phyloP scores from a whole-genome alignment of 2,329 filamentous ascomycete species.

The Phialophora verrucosa region DNA sequence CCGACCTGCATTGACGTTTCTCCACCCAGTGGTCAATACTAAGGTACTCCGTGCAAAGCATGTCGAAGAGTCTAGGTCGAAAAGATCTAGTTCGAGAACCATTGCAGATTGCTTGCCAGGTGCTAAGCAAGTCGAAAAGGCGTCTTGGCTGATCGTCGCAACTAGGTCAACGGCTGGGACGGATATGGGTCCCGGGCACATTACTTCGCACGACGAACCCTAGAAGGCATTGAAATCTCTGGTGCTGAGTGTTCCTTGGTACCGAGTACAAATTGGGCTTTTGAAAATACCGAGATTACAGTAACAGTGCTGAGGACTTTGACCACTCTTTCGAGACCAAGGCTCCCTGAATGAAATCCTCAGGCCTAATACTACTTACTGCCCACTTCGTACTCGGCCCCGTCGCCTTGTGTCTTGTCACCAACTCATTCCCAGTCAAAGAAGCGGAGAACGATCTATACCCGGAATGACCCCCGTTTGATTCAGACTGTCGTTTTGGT shows the following conservation, averaged over 20 bases:
- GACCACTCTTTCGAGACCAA: slow-evolving; percentile 18
- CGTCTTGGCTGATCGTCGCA: slow-evolving; percentile 16
- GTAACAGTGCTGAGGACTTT: slow-evolving; percentile 13
- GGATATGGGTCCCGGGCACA: slow-evolving; percentile 17
- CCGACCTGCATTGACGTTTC: too few species aligned
- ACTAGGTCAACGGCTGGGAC: slow-evolving; percentile 19
- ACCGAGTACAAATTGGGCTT: background rate
- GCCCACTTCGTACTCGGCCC: slow-evolving; percentile 17
- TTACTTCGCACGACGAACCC: slow-evolving; percentile 15
- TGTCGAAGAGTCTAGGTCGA: slow-evolving; percentile 10
- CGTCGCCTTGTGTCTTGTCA: slow-evolving; percentile 17
- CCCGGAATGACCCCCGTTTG: slow-evolving; percentile 16
- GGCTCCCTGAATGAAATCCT: slow-evolving; percentile 9
- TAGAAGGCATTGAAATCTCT: slow-evolving; percentile 13
- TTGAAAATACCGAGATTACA: slow-evolving; percentile 12
- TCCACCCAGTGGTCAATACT: slow-evolving; percentile 6
- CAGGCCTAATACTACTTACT: slow-evolving; percentile 11
- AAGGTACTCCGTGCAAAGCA: slow-evolving; percentile 3
- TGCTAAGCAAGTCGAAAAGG: slow-evolving; percentile 13
- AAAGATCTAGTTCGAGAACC: slow-evolving; percentile 16
- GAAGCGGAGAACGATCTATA: slow-evolving; percentile 19
- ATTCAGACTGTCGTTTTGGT: slow-evolving; percentile 17
- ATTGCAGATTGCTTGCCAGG: slow-evolving; percentile 15
- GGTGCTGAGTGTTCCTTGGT: slow-evolving; percentile 14
- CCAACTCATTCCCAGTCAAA: slow-evolving; percentile 17